Conservation (phyloP, 768 basidiomycete genomes). For the Leucocoprinus sp. region DNA sequence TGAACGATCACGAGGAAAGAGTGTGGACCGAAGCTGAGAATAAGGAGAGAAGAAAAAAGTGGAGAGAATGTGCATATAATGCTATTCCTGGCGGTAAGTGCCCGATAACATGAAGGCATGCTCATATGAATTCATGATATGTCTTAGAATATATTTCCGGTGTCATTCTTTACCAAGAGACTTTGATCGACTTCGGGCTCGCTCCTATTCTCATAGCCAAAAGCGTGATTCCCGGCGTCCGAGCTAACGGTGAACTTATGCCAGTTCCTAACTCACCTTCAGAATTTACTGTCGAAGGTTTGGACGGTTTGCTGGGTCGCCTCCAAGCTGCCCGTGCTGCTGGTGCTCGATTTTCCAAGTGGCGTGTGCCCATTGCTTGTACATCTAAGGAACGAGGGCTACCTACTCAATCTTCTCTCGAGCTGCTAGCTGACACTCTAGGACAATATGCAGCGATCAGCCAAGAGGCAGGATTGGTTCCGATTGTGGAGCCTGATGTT, state of each 20-base stretch:
- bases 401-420: slow-evolving; percentile 33
- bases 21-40: slow-evolving; percentile 27
- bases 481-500: slow-evolving; percentile 45
- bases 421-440: slow-evolving; percentile 38
- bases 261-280: slow-evolving; percentile 34
- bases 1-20: slow-evolving; percentile 18
- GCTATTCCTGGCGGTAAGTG: slow-evolving; percentile 31
- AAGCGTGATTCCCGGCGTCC: slow-evolving; percentile 41
- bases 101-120: background rate
- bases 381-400: slow-evolving; percentile 26
- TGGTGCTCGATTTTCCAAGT: slow-evolving; percentile 44
- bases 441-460: slow-evolving; percentile 42
- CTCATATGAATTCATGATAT: background rate
- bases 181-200: slow-evolving; percentile 41
- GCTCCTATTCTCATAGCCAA: slow-evolving; percentile 33
- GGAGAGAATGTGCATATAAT: slow-evolving; percentile 37
- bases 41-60: slow-evolving; percentile 30
- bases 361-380: slow-evolving; percentile 42
- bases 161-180: slow-evolving; percentile 42
- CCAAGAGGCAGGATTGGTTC: slow-evolving; percentile 43
- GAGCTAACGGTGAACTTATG: slow-evolving; percentile 41
- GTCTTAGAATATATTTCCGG: slow-evolving; percentile 39
- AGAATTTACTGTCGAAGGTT: slow-evolving; percentile 43
- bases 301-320: slow-evolving; percentile 35
- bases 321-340: slow-evolving; percentile 34